Percentiles rank a stretch among this genome's conserved stretches.
phyloP scores from a whole-genome alignment of 495 filamentous ascomycete species.

The Polyplosphaeria fusca region DNA sequence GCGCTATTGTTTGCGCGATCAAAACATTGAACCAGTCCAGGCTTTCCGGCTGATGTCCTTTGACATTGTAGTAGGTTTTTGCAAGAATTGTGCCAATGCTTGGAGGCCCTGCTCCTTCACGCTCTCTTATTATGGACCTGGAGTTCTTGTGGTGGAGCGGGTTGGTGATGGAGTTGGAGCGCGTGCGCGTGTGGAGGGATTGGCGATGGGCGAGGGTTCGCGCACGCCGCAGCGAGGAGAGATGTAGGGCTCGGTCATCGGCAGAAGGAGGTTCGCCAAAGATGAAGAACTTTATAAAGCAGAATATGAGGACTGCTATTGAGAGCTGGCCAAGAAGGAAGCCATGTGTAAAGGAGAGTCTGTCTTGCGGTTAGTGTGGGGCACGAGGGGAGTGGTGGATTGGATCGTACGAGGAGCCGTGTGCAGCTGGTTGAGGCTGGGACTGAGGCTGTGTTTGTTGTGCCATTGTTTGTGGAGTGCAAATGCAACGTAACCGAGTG shows the following conservation, averaged over 20 bases:
- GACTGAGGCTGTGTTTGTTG: neutral
- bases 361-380: slow-evolving; percentile 40
- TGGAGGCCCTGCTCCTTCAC: slow-evolving; percentile 8
- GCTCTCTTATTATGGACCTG: slow-evolving; percentile 54
- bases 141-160: slow-evolving; percentile 33
- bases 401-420: slow-evolving; percentile 28
- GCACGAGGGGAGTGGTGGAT: neutral
- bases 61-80: slow-evolving; percentile 97
- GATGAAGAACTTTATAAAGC: slow-evolving; percentile 99
- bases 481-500: too few relatives aligned
- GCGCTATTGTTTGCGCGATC: slow-evolving; percentile 93
- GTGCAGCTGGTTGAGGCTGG: slow-evolving; percentile 1
- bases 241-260: slow-evolving; percentile 64
- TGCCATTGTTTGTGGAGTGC: too few relatives aligned
- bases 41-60: slow-evolving; percentile 96
- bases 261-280: slow-evolving; percentile 88
- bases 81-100: slow-evolving; percentile 87
- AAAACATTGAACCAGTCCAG: slow-evolving; percentile 99
- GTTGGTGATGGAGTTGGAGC: slow-evolving; percentile 42
- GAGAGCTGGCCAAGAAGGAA: slow-evolving; percentile 91
- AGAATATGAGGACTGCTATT: slow-evolving; percentile 80
- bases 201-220: slow-evolving; percentile 59
- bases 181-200: slow-evolving; percentile 43
- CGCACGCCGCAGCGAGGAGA: slow-evolving; percentile 64
- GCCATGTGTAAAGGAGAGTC: slow-evolving; percentile 87